Percentiles rank a stretch among this genome's conserved stretches.
Evolutionary conservation across 768 basidiomycete species (phyloP).

Genomic region (Suillus occidentalis): DNA sequence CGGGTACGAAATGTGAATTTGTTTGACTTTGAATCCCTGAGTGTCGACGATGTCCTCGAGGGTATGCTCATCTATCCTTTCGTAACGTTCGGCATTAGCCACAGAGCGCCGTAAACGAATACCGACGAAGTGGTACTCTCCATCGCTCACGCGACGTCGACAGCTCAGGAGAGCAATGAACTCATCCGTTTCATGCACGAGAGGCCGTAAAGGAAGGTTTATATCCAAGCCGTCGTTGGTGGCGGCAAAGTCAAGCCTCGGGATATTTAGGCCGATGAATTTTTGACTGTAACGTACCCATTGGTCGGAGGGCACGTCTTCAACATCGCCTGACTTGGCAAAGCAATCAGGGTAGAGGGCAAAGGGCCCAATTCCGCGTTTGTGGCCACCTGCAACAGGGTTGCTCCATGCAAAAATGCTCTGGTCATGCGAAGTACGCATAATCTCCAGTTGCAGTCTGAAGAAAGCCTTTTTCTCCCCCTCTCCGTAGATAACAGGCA

Average conservation of each 20-base stretch:
- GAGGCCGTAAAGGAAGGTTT: not conserved
- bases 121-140: not conserved
- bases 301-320: not conserved
- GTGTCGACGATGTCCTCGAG: slow-evolving; percentile 1
- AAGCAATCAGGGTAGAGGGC: not conserved
- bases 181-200: not conserved
- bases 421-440: slow-evolving; percentile 11
- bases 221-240: slow-evolving; percentile 2
- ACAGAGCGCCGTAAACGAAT: not conserved
- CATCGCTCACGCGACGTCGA: not conserved
- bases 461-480: slow-evolving; percentile 23
- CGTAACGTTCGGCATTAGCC: not conserved
- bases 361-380: not conserved
- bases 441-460: slow-evolving; percentile 17
- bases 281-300: not conserved
- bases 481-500: slow-evolving; percentile 26
- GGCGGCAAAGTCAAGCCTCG: slow-evolving; percentile 1
- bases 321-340: not conserved
- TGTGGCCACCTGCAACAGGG: not conserved
- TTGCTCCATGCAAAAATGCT: slow-evolving; percentile 12
- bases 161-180: slow-evolving; percentile 4
- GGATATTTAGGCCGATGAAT: not conserved
- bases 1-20: not conserved
- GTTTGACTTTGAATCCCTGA: not conserved
- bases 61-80: not conserved